Evolutionary conservation across 2,329 filamentous ascomycete genomes (phyloP).

Genomic region (Rhexocercosporidium sp.): DNA sequence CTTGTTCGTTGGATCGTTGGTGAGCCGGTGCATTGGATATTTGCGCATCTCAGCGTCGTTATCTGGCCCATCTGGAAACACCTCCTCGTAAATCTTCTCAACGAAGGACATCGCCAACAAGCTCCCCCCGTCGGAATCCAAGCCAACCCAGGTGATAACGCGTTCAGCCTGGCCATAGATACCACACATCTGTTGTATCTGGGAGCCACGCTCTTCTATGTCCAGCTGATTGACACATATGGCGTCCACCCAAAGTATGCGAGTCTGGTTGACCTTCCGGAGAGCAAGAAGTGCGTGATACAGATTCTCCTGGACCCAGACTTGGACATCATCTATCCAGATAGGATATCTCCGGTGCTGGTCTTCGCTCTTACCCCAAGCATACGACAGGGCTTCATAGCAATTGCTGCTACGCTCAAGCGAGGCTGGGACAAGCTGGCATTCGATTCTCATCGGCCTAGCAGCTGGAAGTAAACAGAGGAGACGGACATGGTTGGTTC

Average conservation of each 20-base stretch:
- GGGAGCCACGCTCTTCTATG: not conserved
- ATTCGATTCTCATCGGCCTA: not conserved
- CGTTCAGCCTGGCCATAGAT: not conserved
- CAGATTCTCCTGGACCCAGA: not conserved
- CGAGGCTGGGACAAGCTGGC: not conserved
- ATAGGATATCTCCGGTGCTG: not conserved
- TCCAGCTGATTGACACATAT: not conserved
- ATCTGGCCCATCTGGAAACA: not conserved
- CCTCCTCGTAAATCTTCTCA: not conserved
- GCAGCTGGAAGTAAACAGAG: not conserved
- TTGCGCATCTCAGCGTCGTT: not conserved
- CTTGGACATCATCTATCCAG: not conserved
- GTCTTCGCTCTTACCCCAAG: constrained; percentile 1
- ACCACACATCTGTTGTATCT: not conserved
- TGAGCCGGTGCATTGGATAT: not conserved
- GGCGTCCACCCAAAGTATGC: not conserved
- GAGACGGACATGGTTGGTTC: not conserved
- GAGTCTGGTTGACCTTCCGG: not conserved
- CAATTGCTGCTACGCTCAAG: not conserved
- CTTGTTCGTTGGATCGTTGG: not conserved
- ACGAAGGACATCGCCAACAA: not conserved
- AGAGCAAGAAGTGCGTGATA: not conserved
- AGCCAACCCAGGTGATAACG: no score
- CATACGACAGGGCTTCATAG: not conserved
- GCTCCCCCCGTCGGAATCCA: no score